Evolutionary conservation across 2,329 filamentous ascomycete species (phyloP), one percentile per base, ranked within the genome.

Genomic region (Magnaporthiopsis rhizophila): DNA sequence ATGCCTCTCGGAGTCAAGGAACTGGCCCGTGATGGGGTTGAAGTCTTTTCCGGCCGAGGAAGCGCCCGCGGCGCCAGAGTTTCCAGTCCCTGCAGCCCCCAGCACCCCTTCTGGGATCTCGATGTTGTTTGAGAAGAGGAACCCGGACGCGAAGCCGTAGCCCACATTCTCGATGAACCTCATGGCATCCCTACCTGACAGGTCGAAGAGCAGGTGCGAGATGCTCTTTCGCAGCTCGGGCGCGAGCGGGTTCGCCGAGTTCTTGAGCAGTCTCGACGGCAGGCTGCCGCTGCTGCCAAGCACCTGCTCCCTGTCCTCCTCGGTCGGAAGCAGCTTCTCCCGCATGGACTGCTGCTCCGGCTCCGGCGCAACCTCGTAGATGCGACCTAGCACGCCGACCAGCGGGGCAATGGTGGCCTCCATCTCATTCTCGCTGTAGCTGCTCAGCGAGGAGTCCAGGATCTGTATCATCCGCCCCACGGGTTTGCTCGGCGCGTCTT

Each of bases 141-240:
- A 97, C 0, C 95, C 95, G 0, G 92, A 91, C 0, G 95, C 95
- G 72, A 91, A 97, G 0, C 95, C 95, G 72, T 97, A 99, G 0
- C 95, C 95, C 15, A 99, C 91, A 69, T 97, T 97, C 62, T 90
- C 83, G 0, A 98, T 90, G 71, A 97, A 95, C 36, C 82, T 89
- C 21, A 83, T 84, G 0, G 93, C 85, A 70, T 97, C 88, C 69
- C 88, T 90, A 68, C 89, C 89, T 0, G 92, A 97, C 34, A 98
- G 81, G 68, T 96, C 90, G 73, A 96, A 99, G 66, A 97, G 84
- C 30, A 99, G 81, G 36, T 88, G 83, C 0, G 90, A 90, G 63
- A 96, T 89, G 24, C 86, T 85, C 60, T 90, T 86, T 24, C 92
- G 86, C 3, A 97, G 79, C 56, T 88, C 86, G 0, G 91, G 86